Base-by-base conservation (phyloP, 2,329 filamentous ascomycete species). In the Pezicula rhizophila region DNA sequence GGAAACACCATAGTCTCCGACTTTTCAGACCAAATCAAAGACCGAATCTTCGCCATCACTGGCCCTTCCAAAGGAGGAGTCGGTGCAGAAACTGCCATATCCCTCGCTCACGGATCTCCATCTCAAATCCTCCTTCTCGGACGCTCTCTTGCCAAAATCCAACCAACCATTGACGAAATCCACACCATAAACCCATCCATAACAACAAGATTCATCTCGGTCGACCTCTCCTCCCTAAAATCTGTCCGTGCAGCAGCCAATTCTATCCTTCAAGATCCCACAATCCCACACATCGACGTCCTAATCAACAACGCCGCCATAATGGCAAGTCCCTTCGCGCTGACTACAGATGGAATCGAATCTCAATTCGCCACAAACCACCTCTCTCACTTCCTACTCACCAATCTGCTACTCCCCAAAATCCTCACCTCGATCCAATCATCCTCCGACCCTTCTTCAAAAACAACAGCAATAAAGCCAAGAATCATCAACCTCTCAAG, bases 301-400 rank as follows among this genome's bases (percentile, higher is more conserved):
- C 52, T 72, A 8, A 61, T 71, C 8, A 71, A 71, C 52, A 72
- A 70, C 41, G 69, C 70, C 0, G 60, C 53, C 0, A 60, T 72
- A 49, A 71, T 72, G 70, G 67, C 60, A 8, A 47, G 60, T 5
- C 56, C 59, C 0, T 38, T 47, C 1, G 47, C 52, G 11, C 41
- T 60, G 11, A 66, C 64, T 1, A 49, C 49, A 0, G 71, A 74
- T 41, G 69, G 69, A 0, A 56, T 64, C 42, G 71, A 63, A 42
- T 39, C 31, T 5, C 52, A 55, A 26, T 58, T 60, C 23, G 52
- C 26, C 2, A 41, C 52, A 5, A 60, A 59, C 31, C 57, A 60
- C 44, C 46, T 60, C 2, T 51, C 53, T 1, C 58, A 58, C 39
- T 60, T 60, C 37, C 42, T 60, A 10, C 51, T 60, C 31, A 54